Base-by-base conservation (phyloP, 1,284 basidiomycete genomes). In the Volvariella surrecta region DNA sequence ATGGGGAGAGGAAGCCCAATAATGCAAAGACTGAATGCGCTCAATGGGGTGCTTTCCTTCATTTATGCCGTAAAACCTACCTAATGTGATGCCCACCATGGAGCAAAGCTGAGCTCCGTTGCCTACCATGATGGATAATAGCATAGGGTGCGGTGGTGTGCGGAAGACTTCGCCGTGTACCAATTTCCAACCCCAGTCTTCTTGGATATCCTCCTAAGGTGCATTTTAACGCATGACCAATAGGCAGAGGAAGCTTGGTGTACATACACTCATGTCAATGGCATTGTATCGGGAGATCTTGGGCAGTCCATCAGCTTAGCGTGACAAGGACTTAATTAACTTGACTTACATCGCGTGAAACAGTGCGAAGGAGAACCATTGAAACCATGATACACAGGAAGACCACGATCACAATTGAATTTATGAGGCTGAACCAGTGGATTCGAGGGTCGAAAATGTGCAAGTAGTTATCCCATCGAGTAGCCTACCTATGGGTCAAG, bases 121-220 rank as follows among this genome's bases (percentile, higher is more conserved):
- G 7, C 95, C 95, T 19, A 89, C 80, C 62, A 92, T 75, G 37
- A 95, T 77, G 2, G 90, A 83, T 4, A 99, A 68, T 9, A 88
- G 55, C 75, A 94, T 80, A 0, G 89, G 79, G 45, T 85, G 75
- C 39, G 68, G 63, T 0, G 95, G 95, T 3, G 86, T 70, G 21
- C 95, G 80, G 73, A 97, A 98, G 11, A 99, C 90, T 63, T 99
- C 95, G 21, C 91, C 93, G 54, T 97, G 93, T 8, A 98, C 80
- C 15, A 95, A 75, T 58, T 98, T 98, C 95, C 95, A 99, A 3
- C 95, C 95, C 73, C 88, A 97, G 56, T 99, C 95, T 64, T 97
- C 93, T 66, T 96, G 93, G 0, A 97, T 89, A 54, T 97, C 93
- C 61, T 98, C 94, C 80, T 90, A 54, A 8, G n/a, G 19, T 31